These are phyloP conservation scores for Plasmodium knowlesi DNA, from an alignment of 169 alveolate species.

Conservation along the genomic window DNA sequence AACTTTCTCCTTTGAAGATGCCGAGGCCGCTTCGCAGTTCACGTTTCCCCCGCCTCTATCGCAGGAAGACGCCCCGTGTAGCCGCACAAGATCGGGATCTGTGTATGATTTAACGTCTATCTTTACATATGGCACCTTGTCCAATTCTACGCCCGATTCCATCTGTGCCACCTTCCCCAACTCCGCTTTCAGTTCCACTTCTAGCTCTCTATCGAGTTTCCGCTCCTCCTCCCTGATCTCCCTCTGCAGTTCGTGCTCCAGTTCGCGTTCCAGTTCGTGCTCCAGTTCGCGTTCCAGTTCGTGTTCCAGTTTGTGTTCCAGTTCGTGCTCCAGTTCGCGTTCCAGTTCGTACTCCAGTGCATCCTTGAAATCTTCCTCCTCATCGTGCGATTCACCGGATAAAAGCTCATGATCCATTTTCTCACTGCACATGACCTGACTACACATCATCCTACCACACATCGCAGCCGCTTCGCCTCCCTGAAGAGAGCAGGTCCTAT, in stretches of 20 bases:
- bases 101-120: background rate
- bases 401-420: background rate
- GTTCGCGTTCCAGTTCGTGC: background rate
- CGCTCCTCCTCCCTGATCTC: slow-evolving; percentile 28
- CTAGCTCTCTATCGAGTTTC: slow-evolving; percentile 12
- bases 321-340: slow-evolving; percentile 6
- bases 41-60: background rate
- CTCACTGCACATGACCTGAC: background rate
- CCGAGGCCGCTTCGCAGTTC: background rate
- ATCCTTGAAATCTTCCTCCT: slow-evolving; percentile 9
- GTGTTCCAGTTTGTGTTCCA: background rate
- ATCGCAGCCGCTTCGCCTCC: background rate
- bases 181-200: background rate
- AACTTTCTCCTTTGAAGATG: background rate
- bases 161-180: background rate
- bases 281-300: slow-evolving; percentile 39
- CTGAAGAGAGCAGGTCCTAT: background rate
- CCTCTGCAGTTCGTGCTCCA: slow-evolving; percentile 10
- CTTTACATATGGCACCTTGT: background rate
- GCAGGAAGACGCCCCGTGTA: background rate
- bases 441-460: background rate
- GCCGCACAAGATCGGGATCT: background rate
- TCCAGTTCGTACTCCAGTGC: slow-evolving; percentile 10
- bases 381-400: background rate
- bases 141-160: background rate